phyloP scores from a whole-genome alignment of 108 stramenopile genomes.

The Mediolabrus comicus region DNA sequence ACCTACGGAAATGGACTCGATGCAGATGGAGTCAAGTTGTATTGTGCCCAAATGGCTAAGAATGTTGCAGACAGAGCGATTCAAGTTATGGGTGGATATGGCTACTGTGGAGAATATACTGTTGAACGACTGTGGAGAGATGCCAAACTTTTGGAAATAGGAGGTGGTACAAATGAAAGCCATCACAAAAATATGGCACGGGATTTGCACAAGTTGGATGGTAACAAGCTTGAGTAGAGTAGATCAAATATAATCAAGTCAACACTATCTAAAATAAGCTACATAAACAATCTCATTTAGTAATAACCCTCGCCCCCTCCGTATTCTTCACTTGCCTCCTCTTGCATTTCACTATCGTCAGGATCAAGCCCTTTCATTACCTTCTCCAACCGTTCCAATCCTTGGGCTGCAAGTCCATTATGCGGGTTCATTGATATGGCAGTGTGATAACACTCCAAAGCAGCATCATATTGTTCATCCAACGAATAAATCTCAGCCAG shows the following conservation, averaged over 20 bases:
- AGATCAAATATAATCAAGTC: background rate
- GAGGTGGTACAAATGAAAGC: constrained; percentile 98
- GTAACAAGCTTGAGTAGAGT: constrained; percentile 40
- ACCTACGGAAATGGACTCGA: constrained; percentile 86
- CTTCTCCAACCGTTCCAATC: constrained; percentile 76
- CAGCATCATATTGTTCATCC: constrained; percentile 65
- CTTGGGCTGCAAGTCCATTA: constrained; percentile 56
- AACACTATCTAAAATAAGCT: background rate
- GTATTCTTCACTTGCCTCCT: constrained; percentile 22
- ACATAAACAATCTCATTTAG: background rate
- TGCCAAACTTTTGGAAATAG: constrained; percentile 98
- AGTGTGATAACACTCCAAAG: constrained; percentile 69
- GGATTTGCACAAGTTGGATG: constrained; percentile 58
- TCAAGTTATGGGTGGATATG: constrained; percentile 97
- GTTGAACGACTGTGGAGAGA: constrained; percentile 98
- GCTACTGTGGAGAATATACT: constrained; percentile 97
- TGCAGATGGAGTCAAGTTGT: constrained; percentile 98
- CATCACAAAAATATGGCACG: constrained; percentile 99
- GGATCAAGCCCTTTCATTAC: constrained; percentile 54
- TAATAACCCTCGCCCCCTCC: constrained; percentile 19
- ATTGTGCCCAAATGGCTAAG: constrained; percentile 95
- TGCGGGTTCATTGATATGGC: constrained; percentile 78
- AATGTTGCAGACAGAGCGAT: constrained; percentile 96
- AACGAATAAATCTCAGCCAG: constrained; percentile 74
- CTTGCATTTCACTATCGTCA: constrained; percentile 19